Evolutionary conservation across 352 stramenopile genomes (phyloP).

Genomic region (Pythium aphanidermatum): DNA sequence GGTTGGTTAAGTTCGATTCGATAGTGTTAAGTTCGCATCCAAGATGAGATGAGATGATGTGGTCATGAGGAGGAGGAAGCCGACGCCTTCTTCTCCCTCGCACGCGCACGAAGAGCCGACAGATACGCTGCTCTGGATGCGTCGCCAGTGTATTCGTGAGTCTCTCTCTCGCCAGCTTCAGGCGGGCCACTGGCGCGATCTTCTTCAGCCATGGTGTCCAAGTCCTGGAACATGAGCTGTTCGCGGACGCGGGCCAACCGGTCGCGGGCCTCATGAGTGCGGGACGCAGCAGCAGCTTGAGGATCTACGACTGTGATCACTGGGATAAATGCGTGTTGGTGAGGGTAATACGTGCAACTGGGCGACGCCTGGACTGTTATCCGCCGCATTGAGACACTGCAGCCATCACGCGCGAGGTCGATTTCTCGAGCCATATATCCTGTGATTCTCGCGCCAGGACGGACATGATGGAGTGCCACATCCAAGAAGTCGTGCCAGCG

Average conservation of each 20-base stretch:
- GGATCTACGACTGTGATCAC: conserved; percentile 52
- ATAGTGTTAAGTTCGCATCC: background rate
- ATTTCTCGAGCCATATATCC: conserved; percentile 59
- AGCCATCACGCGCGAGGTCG: conserved; percentile 40
- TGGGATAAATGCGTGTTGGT: conserved; percentile 51
- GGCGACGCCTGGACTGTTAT: conserved; percentile 31
- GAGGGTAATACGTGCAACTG: conserved; percentile 63
- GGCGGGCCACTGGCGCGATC: no score
- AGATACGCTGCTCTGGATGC: conserved; percentile 10
- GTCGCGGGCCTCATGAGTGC: conserved; percentile 3
- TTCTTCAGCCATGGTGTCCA: background rate
- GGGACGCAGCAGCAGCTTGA: background rate
- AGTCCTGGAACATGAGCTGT: conserved; percentile 1
- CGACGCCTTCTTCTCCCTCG: background rate
- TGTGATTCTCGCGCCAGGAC: conserved; percentile 42
- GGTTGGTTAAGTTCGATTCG: no score
- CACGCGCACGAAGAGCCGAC: conserved; percentile 8
- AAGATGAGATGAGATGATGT: background rate
- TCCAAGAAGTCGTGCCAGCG: conserved; percentile 75
- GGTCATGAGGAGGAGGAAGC: background rate
- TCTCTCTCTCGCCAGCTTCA: background rate
- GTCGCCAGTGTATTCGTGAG: background rate
- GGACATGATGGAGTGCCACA: conserved; percentile 36
- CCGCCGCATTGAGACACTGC: conserved; percentile 19
- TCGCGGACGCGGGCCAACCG: conserved; percentile 8